A percentile compares a stretch with the other conserved stretches of the same genome.
These are phyloP conservation scores for Fraxinus angustifolia DNA, from an alignment of 305 asterid species.

Conservation along the genomic window DNA sequence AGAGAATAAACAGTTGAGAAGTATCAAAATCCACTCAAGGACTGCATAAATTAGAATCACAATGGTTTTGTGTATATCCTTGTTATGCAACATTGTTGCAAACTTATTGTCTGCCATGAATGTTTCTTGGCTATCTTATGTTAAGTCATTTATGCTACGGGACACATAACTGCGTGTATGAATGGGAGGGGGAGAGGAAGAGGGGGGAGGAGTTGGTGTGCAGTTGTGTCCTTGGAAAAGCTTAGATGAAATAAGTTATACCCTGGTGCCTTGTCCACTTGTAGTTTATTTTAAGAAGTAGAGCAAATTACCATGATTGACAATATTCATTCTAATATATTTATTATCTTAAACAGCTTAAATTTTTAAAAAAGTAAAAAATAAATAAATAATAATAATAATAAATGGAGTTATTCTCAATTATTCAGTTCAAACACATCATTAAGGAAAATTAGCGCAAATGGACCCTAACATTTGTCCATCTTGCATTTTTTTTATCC, in stretches of 20 bases:
- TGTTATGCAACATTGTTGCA: background rate
- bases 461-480: background rate
- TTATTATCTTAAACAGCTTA: too few relatives aligned
- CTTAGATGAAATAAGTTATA: background rate
- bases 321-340: background rate
- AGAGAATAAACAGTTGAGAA: slow-evolving; percentile 37
- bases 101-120: background rate
- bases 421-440: too few relatives aligned
- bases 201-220: background rate
- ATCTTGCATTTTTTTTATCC: background rate
- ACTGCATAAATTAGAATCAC: slow-evolving; percentile 32
- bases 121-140: background rate
- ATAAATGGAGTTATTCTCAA: too few relatives aligned
- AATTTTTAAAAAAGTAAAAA: background rate
- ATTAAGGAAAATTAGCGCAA: too few relatives aligned
- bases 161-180: background rate
- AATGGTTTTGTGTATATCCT: slow-evolving; percentile 8
- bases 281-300: background rate
- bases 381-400: too few relatives aligned
- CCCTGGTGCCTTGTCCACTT: background rate
- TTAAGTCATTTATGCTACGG: background rate
- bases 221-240: background rate
- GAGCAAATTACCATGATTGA: background rate
- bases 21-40: slow-evolving; percentile 46
- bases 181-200: background rate